A percentile compares a stretch with the other conserved stretches of the same genome.
phyloP scores from a whole-genome alignment of 2,329 filamentous ascomycete species.

The Salinomyces thailandicus region DNA sequence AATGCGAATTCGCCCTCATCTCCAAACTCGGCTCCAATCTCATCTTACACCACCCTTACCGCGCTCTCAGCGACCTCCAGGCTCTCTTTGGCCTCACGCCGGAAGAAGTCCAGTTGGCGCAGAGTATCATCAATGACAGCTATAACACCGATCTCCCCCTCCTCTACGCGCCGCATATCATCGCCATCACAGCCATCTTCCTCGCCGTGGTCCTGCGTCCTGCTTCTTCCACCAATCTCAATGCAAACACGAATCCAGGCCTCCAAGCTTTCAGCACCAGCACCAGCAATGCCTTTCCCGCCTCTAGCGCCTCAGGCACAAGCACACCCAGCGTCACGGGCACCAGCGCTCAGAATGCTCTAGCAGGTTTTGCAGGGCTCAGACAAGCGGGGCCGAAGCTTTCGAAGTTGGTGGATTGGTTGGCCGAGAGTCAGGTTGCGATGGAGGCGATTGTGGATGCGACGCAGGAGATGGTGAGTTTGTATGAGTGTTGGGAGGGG shows the following conservation, averaged over 20 bases:
- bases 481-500: slow-evolving; percentile 69
- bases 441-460: slow-evolving; percentile 78
- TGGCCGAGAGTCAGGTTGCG: slow-evolving; percentile 77
- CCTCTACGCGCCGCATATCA: slow-evolving; percentile 72
- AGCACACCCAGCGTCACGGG: slow-evolving; percentile 13
- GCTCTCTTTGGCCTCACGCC: slow-evolving; percentile 58
- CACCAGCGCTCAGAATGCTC: slow-evolving; percentile 27
- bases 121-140: slow-evolving; percentile 81
- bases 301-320: slow-evolving; percentile 7
- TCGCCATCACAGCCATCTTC: slow-evolving; percentile 78
- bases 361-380: slow-evolving; percentile 21
- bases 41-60: slow-evolving; percentile 85
- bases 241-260: slow-evolving; percentile 37
- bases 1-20: slow-evolving; percentile 89
- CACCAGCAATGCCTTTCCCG: slow-evolving; percentile 10
- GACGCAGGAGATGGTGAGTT: slow-evolving; percentile 80
- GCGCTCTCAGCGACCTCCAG: slow-evolving; percentile 63
- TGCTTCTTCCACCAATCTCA: no score
- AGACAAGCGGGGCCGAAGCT: slow-evolving; percentile 29
- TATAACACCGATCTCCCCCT: slow-evolving; percentile 88
- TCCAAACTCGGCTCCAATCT: slow-evolving; percentile 83
- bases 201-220: slow-evolving; percentile 74
- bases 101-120: slow-evolving; percentile 68
- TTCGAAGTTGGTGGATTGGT: slow-evolving; percentile 58
- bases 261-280: slow-evolving; percentile 33